Conservation (phyloP, 805 yeast species). For the Candida jianshihensis region DNA sequence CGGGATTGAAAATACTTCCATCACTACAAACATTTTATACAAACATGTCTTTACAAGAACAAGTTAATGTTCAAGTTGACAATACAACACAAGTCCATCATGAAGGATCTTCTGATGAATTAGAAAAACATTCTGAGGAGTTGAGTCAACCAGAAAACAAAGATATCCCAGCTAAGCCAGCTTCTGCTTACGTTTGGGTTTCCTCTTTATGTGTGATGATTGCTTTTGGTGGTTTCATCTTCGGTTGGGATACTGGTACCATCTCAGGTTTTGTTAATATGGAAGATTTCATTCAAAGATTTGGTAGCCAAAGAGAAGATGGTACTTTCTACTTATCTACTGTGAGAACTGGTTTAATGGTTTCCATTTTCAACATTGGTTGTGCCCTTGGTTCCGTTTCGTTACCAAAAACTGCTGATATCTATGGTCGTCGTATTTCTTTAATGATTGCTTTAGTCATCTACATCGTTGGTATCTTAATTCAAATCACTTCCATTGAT, state of each 20-base stretch:
- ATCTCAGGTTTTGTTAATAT: constrained; percentile 63
- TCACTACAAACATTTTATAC: too few relatives aligned
- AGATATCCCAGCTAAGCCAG: constrained; percentile 27
- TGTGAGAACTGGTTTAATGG: constrained; percentile 50
- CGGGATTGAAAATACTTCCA: too few relatives aligned
- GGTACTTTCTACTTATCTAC: constrained; percentile 44
- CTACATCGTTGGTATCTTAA: constrained; percentile 59
- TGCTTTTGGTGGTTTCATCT: constrained; percentile 73
- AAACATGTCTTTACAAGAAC: not conserved
- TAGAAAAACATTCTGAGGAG: constrained; percentile 11
- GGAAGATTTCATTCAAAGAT: constrained; percentile 47
- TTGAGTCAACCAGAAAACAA: constrained; percentile 2
- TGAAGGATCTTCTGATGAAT: constrained; percentile 8
- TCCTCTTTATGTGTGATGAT: constrained; percentile 33
- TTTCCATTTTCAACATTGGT: constrained; percentile 62
- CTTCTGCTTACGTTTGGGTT: constrained; percentile 24
- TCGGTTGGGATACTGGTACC: constrained; percentile 80
- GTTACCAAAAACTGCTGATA: constrained; percentile 52
- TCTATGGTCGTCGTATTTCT: constrained; percentile 60
- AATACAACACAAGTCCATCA: not conserved
- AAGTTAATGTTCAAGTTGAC: not conserved
- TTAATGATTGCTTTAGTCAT: constrained; percentile 54
- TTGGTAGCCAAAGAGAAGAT: constrained; percentile 38
- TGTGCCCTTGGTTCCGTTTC: constrained; percentile 69
- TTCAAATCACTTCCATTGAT: constrained; percentile 48